Conservation (phyloP, 129 eudicot species). For the Arctium lappa region DNA sequence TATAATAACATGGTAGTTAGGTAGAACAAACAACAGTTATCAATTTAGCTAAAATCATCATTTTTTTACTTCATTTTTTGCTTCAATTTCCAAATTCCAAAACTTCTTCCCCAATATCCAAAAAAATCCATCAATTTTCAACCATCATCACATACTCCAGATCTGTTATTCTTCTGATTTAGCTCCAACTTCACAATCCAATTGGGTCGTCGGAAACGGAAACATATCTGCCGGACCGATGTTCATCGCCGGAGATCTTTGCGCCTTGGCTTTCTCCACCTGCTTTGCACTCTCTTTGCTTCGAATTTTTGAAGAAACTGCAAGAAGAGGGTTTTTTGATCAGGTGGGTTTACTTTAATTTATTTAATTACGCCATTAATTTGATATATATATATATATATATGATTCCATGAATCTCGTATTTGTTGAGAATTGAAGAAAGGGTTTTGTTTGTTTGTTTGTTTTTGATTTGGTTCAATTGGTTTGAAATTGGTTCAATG, state of each 20-base stretch:
- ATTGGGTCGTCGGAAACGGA: background rate
- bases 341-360: constrained; percentile 39
- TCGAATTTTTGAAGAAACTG: constrained; percentile 64
- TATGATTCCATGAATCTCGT: background rate
- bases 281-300: constrained; percentile 62
- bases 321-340: constrained; percentile 55
- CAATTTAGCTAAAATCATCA: too few species aligned
- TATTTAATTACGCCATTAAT: background rate
- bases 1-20: too few species aligned
- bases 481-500: background rate
- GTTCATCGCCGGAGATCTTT: constrained; percentile 45
- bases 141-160: too few species aligned
- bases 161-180: background rate
- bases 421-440: background rate
- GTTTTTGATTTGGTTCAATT: background rate
- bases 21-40: too few species aligned
- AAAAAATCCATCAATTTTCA: too few species aligned
- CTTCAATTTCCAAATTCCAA: too few species aligned
- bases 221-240: constrained; percentile 7
- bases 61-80: too few species aligned
- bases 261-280: constrained; percentile 56
- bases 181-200: background rate
- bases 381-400: too few species aligned
- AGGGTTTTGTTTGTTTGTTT: background rate
- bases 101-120: too few species aligned